These are phyloP conservation scores for Coemansia guatemalensis DNA, from an alignment of 192 early-diverging fungal genomes.

Conservation along the genomic window DNA sequence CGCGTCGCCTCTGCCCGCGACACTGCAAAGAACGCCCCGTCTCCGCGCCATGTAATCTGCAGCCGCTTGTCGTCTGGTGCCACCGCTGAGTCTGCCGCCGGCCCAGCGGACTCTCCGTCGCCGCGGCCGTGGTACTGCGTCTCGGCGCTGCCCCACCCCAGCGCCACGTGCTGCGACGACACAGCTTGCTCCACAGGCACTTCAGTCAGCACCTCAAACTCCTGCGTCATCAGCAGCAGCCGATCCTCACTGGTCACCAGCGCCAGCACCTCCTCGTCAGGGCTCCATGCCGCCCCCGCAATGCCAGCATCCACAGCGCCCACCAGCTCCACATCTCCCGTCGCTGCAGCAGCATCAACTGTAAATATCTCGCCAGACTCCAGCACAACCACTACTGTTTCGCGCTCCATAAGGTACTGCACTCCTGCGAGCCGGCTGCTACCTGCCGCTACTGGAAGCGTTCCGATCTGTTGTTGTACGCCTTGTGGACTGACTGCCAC, in stretches of 20 bases:
- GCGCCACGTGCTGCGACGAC: slow-evolving; percentile 74
- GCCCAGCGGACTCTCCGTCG: slow-evolving; percentile 28
- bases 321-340: slow-evolving; percentile 7
- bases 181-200: slow-evolving; percentile 66
- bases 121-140: slow-evolving; percentile 96
- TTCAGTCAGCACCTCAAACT: slow-evolving; percentile 89
- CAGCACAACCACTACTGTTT: slow-evolving; percentile 51
- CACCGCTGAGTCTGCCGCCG: slow-evolving; percentile 52
- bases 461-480: neutral
- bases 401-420: slow-evolving; percentile 55
- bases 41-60: slow-evolving; percentile 88
- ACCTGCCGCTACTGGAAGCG: slow-evolving; percentile 25
- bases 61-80: slow-evolving; percentile 67
- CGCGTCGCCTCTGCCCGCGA: slow-evolving; percentile 65
- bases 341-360: slow-evolving; percentile 1
- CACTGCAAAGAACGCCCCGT: slow-evolving; percentile 79
- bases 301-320: slow-evolving; percentile 42
- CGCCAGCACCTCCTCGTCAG: slow-evolving; percentile 83
- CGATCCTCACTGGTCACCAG: slow-evolving; percentile 69
- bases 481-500: neutral
- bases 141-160: slow-evolving; percentile 98
- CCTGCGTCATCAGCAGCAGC: slow-evolving; percentile 79
- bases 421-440: slow-evolving; percentile 18
- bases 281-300: slow-evolving; percentile 68
- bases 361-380: slow-evolving; percentile 54